Conservation (phyloP, 257 asterid genomes). For the Ballota nigra region DNA sequence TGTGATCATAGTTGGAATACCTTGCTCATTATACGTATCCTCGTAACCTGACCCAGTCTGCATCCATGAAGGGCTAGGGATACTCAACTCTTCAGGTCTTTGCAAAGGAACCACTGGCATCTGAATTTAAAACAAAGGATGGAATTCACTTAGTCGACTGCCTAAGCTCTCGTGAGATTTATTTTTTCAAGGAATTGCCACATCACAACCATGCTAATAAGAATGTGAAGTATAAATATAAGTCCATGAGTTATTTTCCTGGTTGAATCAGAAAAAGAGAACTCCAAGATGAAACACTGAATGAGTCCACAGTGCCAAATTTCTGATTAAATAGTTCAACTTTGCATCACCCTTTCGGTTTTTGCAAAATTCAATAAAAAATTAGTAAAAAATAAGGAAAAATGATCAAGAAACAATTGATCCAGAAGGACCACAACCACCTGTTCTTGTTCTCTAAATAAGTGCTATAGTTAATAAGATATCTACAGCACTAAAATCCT, state of each 20-base stretch:
- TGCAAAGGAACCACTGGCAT: slow-evolving; percentile 91
- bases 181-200: background rate
- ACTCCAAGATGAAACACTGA: background rate
- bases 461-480: background rate
- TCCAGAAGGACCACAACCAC: background rate
- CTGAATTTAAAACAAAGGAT: slow-evolving; percentile 38
- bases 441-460: background rate
- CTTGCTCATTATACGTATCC: slow-evolving; percentile 60
- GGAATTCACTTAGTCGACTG: slow-evolving; percentile 9
- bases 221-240: background rate
- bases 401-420: background rate
- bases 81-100: slow-evolving; percentile 82
- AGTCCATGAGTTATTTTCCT: background rate
- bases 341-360: background rate
- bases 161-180: background rate
- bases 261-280: background rate
- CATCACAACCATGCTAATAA: background rate
- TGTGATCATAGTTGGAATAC: slow-evolving; percentile 90
- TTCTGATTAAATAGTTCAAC: background rate
- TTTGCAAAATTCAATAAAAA: background rate
- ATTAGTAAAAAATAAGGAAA: background rate
- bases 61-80: slow-evolving; percentile 92
- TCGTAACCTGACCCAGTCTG: slow-evolving; percentile 65
- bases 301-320: background rate
- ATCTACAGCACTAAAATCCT: slow-evolving; percentile 5